A percentile compares a stretch with the other conserved stretches of the same genome.
Evolutionary conservation across 305 asterid species (phyloP).

Genomic region (Solanum aculeatissimum): DNA sequence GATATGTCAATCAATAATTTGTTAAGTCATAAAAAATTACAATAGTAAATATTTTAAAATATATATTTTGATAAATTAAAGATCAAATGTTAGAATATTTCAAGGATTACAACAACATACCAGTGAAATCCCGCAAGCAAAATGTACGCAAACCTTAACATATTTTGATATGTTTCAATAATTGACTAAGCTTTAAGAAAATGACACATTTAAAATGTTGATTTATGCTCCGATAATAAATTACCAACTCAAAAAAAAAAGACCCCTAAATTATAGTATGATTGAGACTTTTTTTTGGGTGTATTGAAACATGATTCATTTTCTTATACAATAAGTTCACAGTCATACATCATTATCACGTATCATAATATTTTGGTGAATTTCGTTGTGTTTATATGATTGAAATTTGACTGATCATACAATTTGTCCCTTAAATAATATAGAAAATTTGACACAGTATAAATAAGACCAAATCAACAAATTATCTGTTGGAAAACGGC

Average conservation of each 20-base stretch:
- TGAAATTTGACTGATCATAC: neutral
- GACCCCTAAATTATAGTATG: neutral
- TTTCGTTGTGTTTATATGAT: neutral
- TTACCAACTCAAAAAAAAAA: neutral
- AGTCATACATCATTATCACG: neutral
- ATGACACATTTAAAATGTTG: neutral
- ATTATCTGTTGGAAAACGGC: neutral
- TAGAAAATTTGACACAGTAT: neutral
- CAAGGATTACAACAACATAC: no score
- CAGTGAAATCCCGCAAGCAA: no score
- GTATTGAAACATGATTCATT: neutral
- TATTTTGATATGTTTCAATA: neutral
- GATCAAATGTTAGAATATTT: neutral
- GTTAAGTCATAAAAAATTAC: neutral
- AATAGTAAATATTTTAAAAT: neutral
- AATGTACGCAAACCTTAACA: no score
- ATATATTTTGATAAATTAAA: neutral
- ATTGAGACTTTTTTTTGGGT: neutral
- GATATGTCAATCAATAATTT: neutral
- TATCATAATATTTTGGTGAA: neutral
- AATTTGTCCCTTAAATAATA: neutral
- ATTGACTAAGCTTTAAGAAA: neutral
- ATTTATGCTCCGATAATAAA: neutral
- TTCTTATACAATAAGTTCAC: neutral
- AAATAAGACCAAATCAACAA: neutral